phyloP scores from a whole-genome alignment of 352 stramenopile genomes.

The Pythium sukuiense region DNA sequence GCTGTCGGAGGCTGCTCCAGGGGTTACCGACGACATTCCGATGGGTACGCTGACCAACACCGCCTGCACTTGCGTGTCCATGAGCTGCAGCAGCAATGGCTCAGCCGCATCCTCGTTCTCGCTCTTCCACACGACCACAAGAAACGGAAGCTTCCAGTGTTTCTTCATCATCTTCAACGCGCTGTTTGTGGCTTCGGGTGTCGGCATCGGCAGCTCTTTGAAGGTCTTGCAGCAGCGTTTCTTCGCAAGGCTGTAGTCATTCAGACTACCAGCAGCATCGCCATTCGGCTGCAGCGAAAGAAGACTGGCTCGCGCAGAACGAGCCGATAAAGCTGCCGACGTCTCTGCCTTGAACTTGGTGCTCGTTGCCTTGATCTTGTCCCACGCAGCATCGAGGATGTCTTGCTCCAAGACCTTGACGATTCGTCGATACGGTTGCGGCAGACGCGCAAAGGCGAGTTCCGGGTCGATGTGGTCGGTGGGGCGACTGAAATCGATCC shows the following conservation, averaged over 20 bases:
- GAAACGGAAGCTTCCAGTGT: constrained; percentile 6
- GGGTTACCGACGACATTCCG: background rate
- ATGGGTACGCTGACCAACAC: background rate
- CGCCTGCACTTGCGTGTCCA: background rate
- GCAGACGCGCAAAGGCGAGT: constrained; percentile 50
- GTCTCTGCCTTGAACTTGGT: constrained; percentile 40
- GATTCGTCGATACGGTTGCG: constrained; percentile 69
- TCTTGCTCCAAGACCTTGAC: constrained; percentile 60
- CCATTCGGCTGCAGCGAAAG: constrained; percentile 8
- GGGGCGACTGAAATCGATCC: constrained; percentile 51
- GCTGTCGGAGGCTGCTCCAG: background rate
- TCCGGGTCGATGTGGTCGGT: constrained; percentile 66
- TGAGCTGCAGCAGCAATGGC: constrained; percentile 5
- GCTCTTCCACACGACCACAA: background rate
- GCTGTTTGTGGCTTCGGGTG: background rate
- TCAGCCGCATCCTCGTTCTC: background rate
- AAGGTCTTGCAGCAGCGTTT: constrained; percentile 38
- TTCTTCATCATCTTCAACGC: background rate
- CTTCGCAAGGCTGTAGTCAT: constrained; percentile 50
- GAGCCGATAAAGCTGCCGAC: constrained; percentile 21
- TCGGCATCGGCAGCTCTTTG: constrained; percentile 1
- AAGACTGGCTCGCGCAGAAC: constrained; percentile 22
- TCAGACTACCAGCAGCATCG: constrained; percentile 12
- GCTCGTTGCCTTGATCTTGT: constrained; percentile 44
- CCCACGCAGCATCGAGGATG: constrained; percentile 62